phyloP scores from a whole-genome alignment of 495 filamentous ascomycete genomes.

The Penicillium riverlandense region DNA sequence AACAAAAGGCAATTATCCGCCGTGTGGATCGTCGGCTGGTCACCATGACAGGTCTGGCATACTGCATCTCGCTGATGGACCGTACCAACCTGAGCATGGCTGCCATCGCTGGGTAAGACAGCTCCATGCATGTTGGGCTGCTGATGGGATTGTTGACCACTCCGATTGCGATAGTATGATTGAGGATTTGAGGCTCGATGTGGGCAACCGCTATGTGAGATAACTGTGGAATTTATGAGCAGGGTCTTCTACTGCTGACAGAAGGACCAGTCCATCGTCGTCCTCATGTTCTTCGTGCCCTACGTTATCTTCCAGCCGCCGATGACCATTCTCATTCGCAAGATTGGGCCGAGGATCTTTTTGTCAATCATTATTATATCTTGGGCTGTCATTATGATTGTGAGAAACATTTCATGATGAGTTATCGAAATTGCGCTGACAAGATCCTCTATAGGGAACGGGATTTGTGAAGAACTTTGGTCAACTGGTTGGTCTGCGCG shows the following conservation, averaged over 20 bases:
- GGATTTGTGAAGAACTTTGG: slow-evolving; percentile 49
- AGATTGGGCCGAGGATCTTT: slow-evolving; percentile 53
- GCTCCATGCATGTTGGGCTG: background rate
- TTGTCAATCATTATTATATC: slow-evolving; percentile 45
- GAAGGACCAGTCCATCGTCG: slow-evolving; percentile 41
- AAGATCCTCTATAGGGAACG: slow-evolving; percentile 33
- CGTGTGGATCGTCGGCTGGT: slow-evolving; percentile 58
- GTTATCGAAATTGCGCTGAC: background rate
- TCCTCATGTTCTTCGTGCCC: slow-evolving; percentile 60
- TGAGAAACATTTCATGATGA: slow-evolving; percentile 3
- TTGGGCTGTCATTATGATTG: slow-evolving; percentile 42
- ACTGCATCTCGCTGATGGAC: slow-evolving; percentile 62
- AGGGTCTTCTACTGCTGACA: background rate
- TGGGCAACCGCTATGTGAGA: slow-evolving; percentile 35
- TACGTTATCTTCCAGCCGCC: slow-evolving; percentile 60
- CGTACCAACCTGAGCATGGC: slow-evolving; percentile 60
- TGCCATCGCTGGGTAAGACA: slow-evolving; percentile 48
- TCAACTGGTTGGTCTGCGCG: slow-evolving; percentile 44
- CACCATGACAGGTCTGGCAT: slow-evolving; percentile 55
- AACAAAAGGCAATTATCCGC: slow-evolving; percentile 45
- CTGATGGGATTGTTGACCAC: slow-evolving; percentile 2
- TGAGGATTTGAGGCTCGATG: slow-evolving; percentile 40
- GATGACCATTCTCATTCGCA: slow-evolving; percentile 49
- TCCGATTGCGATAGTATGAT: slow-evolving; percentile 29
- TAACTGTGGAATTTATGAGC: background rate